Evolutionary conservation across 352 stramenopile genomes (phyloP), one percentile per base, ranked within the genome.

Genomic region (Phytophthora hybrid): DNA sequence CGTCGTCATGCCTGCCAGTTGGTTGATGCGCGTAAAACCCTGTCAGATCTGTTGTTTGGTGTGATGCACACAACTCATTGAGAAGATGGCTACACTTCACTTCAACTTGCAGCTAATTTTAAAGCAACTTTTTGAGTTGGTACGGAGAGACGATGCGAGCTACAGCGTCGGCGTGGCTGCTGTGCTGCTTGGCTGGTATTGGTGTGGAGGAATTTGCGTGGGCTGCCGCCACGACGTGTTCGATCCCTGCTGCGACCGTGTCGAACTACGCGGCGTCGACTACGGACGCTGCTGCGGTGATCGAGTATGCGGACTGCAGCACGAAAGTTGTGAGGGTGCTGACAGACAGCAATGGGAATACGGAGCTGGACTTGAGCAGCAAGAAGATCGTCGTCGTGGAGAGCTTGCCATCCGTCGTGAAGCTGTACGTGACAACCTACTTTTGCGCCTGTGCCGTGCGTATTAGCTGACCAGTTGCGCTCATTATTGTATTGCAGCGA

Each of bases 361-460:
- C 66, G 56, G 32, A 64, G 56, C 54, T 87, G 53, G 70, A 83
- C 41, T 62, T 81, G 41, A 73, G 58, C 8, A 69, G 53, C 9
- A 82, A 63, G 39, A 44, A 67, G 23, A 79, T 85, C 21, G 59
- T 73, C 9, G 57, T 54, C 21, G 70, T 87, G 26, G 37, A 80
- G 64, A 82, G 63, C 55, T 41, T 87, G 4, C 80, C 80, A 0
- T 51, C 69, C 11, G 61, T 87, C 14, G 57, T 55, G 44, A 58
- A 66, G 31, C 47, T 83, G 77, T 81, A 73, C 29, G 73, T 77
- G 34, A 0, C 34, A 14, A 16, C 9, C 34, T 26, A 26, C 23
- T 26, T 26, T 26, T 26, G 23, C 23, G 1, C 23, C 23, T 26
- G 23, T 39, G 8, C 34, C 13, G 34, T 14, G 34, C 9, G 9